A percentile compares a stretch with the other conserved stretches of the same genome.
These are phyloP conservation scores for Marchantia polymorpha DNA, from an alignment of 225 moss, liverwort and hornwort species.

Conservation along the genomic window DNA sequence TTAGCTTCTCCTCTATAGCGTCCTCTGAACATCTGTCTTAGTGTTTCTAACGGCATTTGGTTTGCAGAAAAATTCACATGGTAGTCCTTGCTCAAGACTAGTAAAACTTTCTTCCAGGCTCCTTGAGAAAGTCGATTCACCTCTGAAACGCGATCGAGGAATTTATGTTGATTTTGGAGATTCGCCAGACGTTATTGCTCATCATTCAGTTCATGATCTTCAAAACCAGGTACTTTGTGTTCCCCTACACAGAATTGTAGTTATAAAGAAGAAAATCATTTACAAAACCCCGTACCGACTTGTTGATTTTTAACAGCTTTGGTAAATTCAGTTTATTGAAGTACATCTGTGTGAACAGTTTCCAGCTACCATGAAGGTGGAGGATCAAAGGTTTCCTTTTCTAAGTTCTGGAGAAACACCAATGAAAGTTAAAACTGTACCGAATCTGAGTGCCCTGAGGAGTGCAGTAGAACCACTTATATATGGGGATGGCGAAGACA, in stretches of 20 bases:
- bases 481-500: not conserved
- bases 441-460: conserved; percentile 19
- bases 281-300: not conserved
- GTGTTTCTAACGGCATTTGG: not conserved
- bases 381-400: not conserved
- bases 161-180: not conserved
- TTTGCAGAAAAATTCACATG: conserved; percentile 15
- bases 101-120: conserved; percentile 3
- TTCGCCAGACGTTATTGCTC: not conserved
- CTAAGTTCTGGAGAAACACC: not conserved
- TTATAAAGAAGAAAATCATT: not conserved
- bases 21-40: too few relatives aligned
- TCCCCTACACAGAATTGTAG: not conserved
- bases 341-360: not conserved
- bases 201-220: not conserved
- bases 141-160: conserved; percentile 12
- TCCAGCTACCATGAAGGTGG: conserved; percentile 1
- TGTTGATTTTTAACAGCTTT: not conserved
- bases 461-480: not conserved
- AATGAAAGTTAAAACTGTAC: not conserved
- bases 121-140: not conserved
- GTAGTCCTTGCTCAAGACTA: conserved; percentile 7
- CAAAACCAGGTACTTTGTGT: not conserved
- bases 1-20: too few relatives aligned
- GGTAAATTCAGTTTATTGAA: not conserved